Evolutionary conservation across 2,329 filamentous ascomycete species (phyloP), one percentile per base, ranked within the genome.

Genomic region (Hypoxylon sp.): DNA sequence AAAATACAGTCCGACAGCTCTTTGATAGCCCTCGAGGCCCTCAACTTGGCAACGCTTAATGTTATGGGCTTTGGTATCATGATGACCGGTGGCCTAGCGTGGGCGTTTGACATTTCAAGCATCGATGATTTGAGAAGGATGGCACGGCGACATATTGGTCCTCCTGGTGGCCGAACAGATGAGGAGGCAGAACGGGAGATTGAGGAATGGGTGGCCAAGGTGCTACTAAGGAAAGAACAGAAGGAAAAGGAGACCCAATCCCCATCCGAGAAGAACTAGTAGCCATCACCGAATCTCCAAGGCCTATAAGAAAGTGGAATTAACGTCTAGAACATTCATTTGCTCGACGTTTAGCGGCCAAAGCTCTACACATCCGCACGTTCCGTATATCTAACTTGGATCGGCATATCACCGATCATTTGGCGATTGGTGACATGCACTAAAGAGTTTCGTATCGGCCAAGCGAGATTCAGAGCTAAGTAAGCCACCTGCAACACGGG

Each of bases 21-120:
- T 1, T 78, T 92, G 42, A 91, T 98, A 70, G 95, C 95, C 0
- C 81, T 92, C 35, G 92, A 97, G 80, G 95, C 95, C 0, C 83
- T 99, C 22, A 92, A 91, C 53, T 83, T 98, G 37, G 96, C 95
- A 0, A 97, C 94, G 0, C 86, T 98, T 73, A 97, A 97, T 74
- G 93, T 96, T 11, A 76, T 90, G 33, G 92, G 90, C 73, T 87
- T 96, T 54, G 90, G 86, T 0, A 89, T 97, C 78, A 89, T 97
- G 86, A 81, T 87, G 8, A 85, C 88, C 0, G 96, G 95, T 3
- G 94, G 91, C 0, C 79, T 90, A 10, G 84, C 93, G 68, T 97
- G 91, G 86, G 90, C 88, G 0, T 88, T 96, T 67, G 92, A 98
- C 78, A 87, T 98, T 37, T 89, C 89, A 76, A 85, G 84, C 50